phyloP scores from a whole-genome alignment of 148 eudicot genomes.

The Silene latifolia region DNA sequence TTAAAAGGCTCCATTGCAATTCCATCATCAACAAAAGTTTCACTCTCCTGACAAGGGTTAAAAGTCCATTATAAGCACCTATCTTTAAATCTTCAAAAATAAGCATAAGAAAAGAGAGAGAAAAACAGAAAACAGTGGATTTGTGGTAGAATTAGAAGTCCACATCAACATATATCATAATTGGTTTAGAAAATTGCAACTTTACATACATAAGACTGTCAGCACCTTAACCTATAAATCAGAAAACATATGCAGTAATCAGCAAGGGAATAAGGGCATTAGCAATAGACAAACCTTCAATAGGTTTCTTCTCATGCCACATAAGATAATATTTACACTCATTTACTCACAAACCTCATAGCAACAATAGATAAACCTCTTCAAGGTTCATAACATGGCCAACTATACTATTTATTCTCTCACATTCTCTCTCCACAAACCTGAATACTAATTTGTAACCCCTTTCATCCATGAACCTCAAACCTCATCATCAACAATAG shows the following conservation, averaged over 20 bases:
- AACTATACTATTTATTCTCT: too few species aligned
- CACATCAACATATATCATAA: background rate
- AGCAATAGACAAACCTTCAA: too few species aligned
- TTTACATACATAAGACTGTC: background rate
- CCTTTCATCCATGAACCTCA: too few species aligned
- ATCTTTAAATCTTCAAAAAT: conserved; percentile 1
- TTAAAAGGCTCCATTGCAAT: conserved; percentile 78
- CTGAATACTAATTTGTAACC: too few species aligned
- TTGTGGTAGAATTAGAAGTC: background rate
- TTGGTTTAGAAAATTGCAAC: background rate
- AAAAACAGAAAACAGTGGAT: background rate
- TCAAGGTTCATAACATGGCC: too few species aligned
- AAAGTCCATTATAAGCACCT: conserved; percentile 13
- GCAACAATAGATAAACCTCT: too few species aligned
- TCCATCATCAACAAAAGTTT: conserved; percentile 65
- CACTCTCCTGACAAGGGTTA: conserved; percentile 56
- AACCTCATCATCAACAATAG: too few species aligned
- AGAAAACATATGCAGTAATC: background rate
- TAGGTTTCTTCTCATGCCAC: too few species aligned
- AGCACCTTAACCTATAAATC: background rate
- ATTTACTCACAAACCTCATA: too few species aligned
- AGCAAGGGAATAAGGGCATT: background rate
- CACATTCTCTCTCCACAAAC: too few species aligned
- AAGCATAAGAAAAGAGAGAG: conserved; percentile 8
- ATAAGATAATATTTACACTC: too few species aligned